Conservation (phyloP, 345 rosid genomes). For the Stellera chamaejasme region DNA sequence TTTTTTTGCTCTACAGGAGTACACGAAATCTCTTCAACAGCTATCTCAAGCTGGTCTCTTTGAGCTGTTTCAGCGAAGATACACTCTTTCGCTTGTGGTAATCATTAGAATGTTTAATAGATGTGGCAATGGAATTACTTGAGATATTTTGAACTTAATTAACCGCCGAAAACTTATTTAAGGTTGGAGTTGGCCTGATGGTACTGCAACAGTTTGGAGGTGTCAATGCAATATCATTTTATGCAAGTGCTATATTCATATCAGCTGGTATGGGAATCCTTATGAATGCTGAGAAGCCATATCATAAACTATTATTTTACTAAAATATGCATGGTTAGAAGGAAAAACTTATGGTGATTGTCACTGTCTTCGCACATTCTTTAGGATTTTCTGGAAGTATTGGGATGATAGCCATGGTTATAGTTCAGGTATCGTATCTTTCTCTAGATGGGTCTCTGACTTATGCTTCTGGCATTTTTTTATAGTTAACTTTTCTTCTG, state of each 20-base stretch:
- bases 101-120: constrained; percentile 8
- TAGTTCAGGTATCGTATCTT: constrained; percentile 55
- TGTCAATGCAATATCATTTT: constrained; percentile 41
- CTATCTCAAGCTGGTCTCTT: constrained; percentile 30
- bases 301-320: background rate
- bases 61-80: constrained; percentile 31
- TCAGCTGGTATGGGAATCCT: constrained; percentile 36
- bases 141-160: background rate
- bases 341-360: background rate
- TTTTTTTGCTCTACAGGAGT: constrained; percentile 15
- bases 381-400: constrained; percentile 65
- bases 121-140: background rate
- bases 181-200: constrained; percentile 77
- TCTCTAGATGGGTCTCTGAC: background rate
- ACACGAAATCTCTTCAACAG: constrained; percentile 30
- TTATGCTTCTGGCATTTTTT: constrained; percentile 1
- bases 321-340: background rate
- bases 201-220: constrained; percentile 82
- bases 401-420: constrained; percentile 66
- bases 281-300: background rate
- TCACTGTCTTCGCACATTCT: background rate
- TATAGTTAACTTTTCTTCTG: constrained; percentile 13
- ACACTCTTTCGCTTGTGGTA: constrained; percentile 31
- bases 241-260: constrained; percentile 41
- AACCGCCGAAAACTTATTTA: background rate